Base-by-base conservation (phyloP, 2,329 filamentous ascomycete species). In the Xylariomycetidae sp. region DNA sequence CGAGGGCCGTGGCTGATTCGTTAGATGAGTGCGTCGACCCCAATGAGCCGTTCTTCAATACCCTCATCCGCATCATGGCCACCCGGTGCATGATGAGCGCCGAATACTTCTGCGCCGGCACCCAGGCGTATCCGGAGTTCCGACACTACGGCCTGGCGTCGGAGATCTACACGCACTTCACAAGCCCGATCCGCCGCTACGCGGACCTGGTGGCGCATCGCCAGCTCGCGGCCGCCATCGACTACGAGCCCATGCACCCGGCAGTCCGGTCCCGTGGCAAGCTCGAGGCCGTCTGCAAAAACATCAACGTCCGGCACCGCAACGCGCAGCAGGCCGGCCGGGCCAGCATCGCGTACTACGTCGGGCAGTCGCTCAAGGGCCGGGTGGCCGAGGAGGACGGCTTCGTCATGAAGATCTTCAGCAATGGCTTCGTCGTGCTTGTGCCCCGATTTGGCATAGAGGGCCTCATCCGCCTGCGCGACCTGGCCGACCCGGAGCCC, bases 81-180 rank as follows among this genome's bases (percentile, higher is more conserved):
- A 98, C 92, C 7, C 83, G 92, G 15, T 98, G 92, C 74, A 98
- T 98, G 92, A 95, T 95, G 72, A 92, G 88, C 34, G 92, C 92
- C 42, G 92, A 98, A 64, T 98, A 98, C 66, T 98, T 98, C 64
- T 92, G 86, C 64, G 86, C 90, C 0, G 92, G 92, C 40, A 89
- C 88, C 6, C 88, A 96, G 58, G 80, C 89, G 0, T 90, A 92
- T 58, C 84, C 88, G 1, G 92, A 97, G 58, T 98, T 95, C 73
- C 80, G 88, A 33, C 94, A 98, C 66, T 98, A 98, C 62, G 92
- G 92, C 48, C 80, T 98, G 22, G 94, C 94, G 1, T 88, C 85
- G 4, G 86, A 94, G 53, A 98, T 98, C 58, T 98, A 98, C 68
- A 98, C 92, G 3, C 92, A 98, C 62, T 98, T 98, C 64, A 98